A percentile compares a stretch with the other conserved stretches of the same genome.
Conservation (phyloP, 805 yeast species). For the Metschnikowia bowlesiae region DNA sequence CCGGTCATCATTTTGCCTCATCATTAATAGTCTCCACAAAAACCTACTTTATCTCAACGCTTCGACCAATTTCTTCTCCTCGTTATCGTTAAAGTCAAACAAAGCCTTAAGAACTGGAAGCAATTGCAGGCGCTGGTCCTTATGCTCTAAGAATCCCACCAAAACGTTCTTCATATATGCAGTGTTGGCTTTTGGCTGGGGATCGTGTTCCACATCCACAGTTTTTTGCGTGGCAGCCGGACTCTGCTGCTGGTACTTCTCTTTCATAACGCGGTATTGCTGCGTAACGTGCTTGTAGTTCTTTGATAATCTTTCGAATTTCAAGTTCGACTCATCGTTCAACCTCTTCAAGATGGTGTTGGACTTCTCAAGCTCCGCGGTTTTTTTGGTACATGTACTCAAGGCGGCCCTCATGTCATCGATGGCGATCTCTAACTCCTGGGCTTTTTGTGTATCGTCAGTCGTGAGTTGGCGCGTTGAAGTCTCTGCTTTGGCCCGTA, state of each 20-base stretch:
- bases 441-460: slow-evolving; percentile 11
- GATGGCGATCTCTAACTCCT: slow-evolving; percentile 27
- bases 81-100: slow-evolving; percentile 62
- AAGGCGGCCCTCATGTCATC: slow-evolving; percentile 52
- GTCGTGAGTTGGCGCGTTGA: slow-evolving; percentile 11
- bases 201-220: slow-evolving; percentile 10
- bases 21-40: no score
- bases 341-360: slow-evolving; percentile 52
- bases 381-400: slow-evolving; percentile 44
- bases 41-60: slow-evolving; percentile 39
- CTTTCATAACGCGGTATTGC: slow-evolving; percentile 49
- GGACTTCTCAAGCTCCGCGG: slow-evolving; percentile 52
- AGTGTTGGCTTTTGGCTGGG: slow-evolving; percentile 38
- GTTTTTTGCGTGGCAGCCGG: slow-evolving; percentile 2
- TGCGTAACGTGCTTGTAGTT: slow-evolving; percentile 62
- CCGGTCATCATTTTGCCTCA: no score
- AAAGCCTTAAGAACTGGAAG: slow-evolving; percentile 81
- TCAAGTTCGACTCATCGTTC: slow-evolving; percentile 64
- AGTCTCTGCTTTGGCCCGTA: slow-evolving; percentile 22
- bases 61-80: slow-evolving; percentile 64
- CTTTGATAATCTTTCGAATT: slow-evolving; percentile 64
- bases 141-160: slow-evolving; percentile 87
- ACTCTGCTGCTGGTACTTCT: slow-evolving; percentile 5
- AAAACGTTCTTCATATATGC: slow-evolving; percentile 86
- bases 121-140: slow-evolving; percentile 81